A percentile compares a stretch with the other conserved stretches of the same genome.
Conservation (phyloP, 306 rosid genomes). For the Trifolium dubium region DNA sequence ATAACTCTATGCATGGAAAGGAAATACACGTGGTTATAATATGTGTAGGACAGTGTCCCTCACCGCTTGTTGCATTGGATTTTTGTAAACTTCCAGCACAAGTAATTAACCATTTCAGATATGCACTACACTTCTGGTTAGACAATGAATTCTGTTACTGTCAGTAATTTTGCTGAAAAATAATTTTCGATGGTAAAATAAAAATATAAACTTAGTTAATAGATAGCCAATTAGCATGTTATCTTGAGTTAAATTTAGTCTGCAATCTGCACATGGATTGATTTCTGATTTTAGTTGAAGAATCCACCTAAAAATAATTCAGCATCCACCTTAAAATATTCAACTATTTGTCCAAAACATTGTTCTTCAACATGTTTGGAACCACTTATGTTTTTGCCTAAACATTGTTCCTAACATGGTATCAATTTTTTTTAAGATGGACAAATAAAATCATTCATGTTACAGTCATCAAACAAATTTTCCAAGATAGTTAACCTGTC, state of each 20-base stretch:
- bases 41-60: slow-evolving; percentile 42
- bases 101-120: neutral
- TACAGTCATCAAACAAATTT: neutral
- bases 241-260: neutral
- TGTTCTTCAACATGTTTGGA: too few relatives aligned
- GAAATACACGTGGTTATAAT: slow-evolving; percentile 43
- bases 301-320: too few relatives aligned
- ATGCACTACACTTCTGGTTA: too few relatives aligned
- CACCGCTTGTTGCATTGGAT: slow-evolving; percentile 35
- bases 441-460: neutral
- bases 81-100: too few relatives aligned
- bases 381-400: too few relatives aligned
- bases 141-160: neutral
- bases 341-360: too few relatives aligned
- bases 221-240: neutral
- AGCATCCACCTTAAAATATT: too few relatives aligned
- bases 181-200: too few relatives aligned
- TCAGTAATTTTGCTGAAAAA: too few relatives aligned
- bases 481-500: neutral
- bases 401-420: too few relatives aligned
- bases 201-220: neutral
- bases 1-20: slow-evolving; percentile 2
- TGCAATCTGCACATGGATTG: too few relatives aligned
- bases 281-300: too few relatives aligned
- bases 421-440: neutral